phyloP scores from a whole-genome alignment of 805 yeast genomes.

The Wickerhamiella sergipiensis region DNA sequence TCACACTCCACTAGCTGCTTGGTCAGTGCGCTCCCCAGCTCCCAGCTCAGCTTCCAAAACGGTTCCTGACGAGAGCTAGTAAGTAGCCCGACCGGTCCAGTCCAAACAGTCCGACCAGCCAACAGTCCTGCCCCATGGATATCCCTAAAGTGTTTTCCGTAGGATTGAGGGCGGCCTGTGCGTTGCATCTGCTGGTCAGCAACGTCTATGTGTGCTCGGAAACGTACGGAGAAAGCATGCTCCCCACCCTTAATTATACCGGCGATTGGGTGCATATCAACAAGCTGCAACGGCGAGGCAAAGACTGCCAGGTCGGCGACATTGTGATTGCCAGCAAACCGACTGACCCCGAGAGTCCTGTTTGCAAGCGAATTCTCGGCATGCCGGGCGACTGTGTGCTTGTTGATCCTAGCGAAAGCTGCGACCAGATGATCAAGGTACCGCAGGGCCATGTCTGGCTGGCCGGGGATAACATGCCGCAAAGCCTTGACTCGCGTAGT shows the following conservation, averaged over 20 bases:
- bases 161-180: constrained; percentile 26
- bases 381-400: constrained; percentile 86
- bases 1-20: too few relatives aligned
- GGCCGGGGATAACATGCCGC: constrained; percentile 85
- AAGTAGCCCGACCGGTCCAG: too few relatives aligned
- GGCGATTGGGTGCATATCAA: constrained; percentile 71
- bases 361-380: constrained; percentile 88
- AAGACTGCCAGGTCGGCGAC: constrained; percentile 66
- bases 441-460: constrained; percentile 97
- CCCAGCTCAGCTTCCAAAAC: too few relatives aligned
- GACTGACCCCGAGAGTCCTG: constrained; percentile 69
- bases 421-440: constrained; percentile 54
- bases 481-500: constrained; percentile 77
- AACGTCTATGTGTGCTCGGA: constrained; percentile 62
- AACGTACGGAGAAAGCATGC: constrained; percentile 89
- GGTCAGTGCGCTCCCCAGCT: too few relatives aligned
- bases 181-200: constrained; percentile 48
- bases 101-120: too few relatives aligned
- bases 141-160: constrained; percentile 16
- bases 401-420: constrained; percentile 46
- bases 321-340: constrained; percentile 82
- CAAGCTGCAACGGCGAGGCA: constrained; percentile 49
- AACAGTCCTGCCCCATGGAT: too few relatives aligned
- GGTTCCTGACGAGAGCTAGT: too few relatives aligned
- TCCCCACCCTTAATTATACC: constrained; percentile 67